Percentiles rank a stretch among this genome's conserved stretches.
Conservation (phyloP, 2,329 filamentous ascomycete species). For the Trichophyton simii region DNA sequence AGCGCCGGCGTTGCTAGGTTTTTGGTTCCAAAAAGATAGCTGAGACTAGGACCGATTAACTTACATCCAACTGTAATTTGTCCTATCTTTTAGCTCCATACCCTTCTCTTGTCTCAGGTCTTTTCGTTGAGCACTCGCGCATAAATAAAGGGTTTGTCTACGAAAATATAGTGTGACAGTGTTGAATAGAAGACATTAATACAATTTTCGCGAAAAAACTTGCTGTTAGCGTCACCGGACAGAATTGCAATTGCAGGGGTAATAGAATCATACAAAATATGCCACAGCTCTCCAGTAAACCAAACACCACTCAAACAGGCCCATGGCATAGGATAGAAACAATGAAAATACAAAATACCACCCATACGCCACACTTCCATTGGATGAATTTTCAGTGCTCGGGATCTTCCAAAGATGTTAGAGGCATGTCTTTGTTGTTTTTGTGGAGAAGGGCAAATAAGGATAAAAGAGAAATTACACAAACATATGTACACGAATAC, state of each 20-base stretch:
- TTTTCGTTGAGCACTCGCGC: too few relatives aligned
- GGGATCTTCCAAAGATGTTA: not conserved
- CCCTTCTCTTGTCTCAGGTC: too few relatives aligned
- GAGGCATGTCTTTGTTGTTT: not conserved
- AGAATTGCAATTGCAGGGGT: not conserved
- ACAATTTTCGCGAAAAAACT: too few relatives aligned
- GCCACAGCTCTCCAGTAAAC: not conserved
- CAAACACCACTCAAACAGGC: not conserved
- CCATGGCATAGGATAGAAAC: not conserved
- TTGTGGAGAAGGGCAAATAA: not conserved
- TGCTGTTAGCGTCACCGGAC: not conserved
- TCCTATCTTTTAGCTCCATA: not conserved
- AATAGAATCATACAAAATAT: not conserved
- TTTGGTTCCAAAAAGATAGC: not conserved
- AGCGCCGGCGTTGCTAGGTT: conserved; percentile 29
- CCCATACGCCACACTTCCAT: not conserved
- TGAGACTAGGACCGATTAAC: not conserved
- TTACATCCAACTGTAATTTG: not conserved
- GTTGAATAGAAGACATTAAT: too few relatives aligned
- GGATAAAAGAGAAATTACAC: not conserved
- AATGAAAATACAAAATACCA: not conserved
- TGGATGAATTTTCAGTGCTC: not conserved
- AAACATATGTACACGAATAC: not conserved
- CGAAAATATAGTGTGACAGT: too few relatives aligned
- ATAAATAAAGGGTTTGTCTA: too few relatives aligned